Percentiles rank a stretch among this genome's conserved stretches.
phyloP scores from a whole-genome alignment of 78 protist genomes.

The Chrysochromulina parva region DNA sequence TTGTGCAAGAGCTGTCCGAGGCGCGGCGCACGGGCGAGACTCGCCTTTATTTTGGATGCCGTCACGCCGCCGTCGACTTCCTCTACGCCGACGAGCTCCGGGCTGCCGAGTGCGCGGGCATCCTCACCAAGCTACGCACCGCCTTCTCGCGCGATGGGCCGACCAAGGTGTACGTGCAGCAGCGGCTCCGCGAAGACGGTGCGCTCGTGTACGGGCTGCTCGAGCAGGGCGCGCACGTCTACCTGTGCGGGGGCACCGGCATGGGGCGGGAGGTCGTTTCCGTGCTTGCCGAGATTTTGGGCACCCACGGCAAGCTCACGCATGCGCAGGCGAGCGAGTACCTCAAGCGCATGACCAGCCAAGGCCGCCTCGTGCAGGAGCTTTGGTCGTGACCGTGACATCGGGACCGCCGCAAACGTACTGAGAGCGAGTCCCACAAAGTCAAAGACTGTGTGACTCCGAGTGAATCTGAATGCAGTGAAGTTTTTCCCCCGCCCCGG shows the following conservation, averaged over 20 bases:
- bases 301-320: neutral
- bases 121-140: neutral
- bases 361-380: neutral
- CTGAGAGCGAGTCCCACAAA: too few relatives aligned
- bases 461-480: too few relatives aligned
- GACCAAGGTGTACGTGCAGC: conserved; percentile 74
- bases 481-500: too few relatives aligned
- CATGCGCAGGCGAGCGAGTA: neutral
- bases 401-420: too few relatives aligned
- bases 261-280: conserved; percentile 1
- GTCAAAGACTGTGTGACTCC: too few relatives aligned
- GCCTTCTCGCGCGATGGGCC: conserved; percentile 26
- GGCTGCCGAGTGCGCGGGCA: neutral
- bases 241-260: conserved; percentile 25
- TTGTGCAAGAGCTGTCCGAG: too few relatives aligned
- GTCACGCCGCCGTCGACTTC: neutral
- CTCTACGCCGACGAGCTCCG: neutral
- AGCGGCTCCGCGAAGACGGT: conserved; percentile 49
- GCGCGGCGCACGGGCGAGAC: neutral
- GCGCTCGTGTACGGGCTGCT: conserved; percentile 47
- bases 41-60: conserved; percentile 37
- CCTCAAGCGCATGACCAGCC: neutral
- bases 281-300: neutral
- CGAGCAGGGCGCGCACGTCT: neutral
- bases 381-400: neutral